Evolutionary conservation across 371 early-diverging fungal species (phyloP).

Genomic region (Lichtheimia corymbifera): DNA sequence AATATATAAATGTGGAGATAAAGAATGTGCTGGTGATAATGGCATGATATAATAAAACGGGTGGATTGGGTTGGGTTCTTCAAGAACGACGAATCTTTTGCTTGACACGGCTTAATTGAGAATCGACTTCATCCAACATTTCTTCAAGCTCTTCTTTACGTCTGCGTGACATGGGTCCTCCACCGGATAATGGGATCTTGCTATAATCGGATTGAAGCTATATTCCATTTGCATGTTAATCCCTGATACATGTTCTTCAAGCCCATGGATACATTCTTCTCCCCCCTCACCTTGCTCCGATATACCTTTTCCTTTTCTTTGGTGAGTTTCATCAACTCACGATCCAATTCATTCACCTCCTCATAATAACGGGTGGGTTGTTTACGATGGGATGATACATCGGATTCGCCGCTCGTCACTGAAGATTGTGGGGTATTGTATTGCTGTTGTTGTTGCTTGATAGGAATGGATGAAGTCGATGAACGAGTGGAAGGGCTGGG

Average conservation of each 20-base stretch:
- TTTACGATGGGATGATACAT: too few species aligned
- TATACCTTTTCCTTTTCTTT: conserved; percentile 28
- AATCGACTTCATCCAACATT: conserved; percentile 47
- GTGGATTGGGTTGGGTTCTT: not conserved
- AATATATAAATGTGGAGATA: not conserved
- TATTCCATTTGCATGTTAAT: not conserved
- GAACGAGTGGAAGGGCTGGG: conserved; percentile 1
- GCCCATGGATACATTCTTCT: not conserved
- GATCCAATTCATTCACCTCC: conserved; percentile 14
- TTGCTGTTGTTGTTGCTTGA: not conserved
- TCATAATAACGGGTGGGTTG: not conserved
- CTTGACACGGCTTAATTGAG: conserved; percentile 32
- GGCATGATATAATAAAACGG: not conserved
- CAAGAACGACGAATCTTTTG: conserved; percentile 31
- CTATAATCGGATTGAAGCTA: conserved; percentile 55
- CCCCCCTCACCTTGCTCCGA: not conserved
- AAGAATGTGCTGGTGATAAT: not conserved
- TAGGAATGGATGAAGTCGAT: conserved; percentile 2
- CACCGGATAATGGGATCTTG: conserved; percentile 59
- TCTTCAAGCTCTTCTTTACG: conserved; percentile 59
- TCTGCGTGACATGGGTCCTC: conserved; percentile 52
- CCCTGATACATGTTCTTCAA: not conserved
- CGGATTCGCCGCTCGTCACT: conserved; percentile 4
- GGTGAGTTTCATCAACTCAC: conserved; percentile 14
- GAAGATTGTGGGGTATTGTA: conserved; percentile 15